phyloP scores from a whole-genome alignment of 257 asterid species.

The Penstemon newberryi region DNA sequence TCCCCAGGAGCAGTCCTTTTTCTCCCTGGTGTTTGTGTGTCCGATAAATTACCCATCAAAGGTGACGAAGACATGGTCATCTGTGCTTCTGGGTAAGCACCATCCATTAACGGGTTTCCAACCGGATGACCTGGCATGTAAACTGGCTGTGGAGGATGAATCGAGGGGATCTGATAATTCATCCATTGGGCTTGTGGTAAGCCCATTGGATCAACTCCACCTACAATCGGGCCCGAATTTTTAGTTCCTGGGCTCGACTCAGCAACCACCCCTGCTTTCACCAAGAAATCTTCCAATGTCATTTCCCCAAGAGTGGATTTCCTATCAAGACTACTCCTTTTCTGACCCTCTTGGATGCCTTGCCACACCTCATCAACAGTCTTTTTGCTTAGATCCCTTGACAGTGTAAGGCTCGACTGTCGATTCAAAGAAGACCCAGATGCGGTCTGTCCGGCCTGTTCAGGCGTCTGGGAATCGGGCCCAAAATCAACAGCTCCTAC shows the following conservation, averaged over 20 bases:
- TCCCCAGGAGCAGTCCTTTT: slow-evolving; percentile 73
- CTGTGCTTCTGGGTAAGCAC: slow-evolving; percentile 44
- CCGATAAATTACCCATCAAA: slow-evolving; percentile 51
- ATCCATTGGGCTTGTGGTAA: slow-evolving; percentile 70
- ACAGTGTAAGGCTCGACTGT: slow-evolving; percentile 48
- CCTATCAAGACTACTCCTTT: slow-evolving; percentile 51
- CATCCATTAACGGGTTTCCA: slow-evolving; percentile 46
- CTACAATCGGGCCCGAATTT: slow-evolving; percentile 34
- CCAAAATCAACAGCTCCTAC: slow-evolving; percentile 38
- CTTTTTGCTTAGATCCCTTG: slow-evolving; percentile 76
- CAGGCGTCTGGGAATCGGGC: slow-evolving; percentile 32
- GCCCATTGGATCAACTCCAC: slow-evolving; percentile 40
- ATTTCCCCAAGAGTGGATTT: slow-evolving; percentile 75
- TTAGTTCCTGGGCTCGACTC: slow-evolving; percentile 44
- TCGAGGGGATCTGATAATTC: slow-evolving; percentile 51
- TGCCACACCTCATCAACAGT: slow-evolving; percentile 98
- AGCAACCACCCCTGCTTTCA: slow-evolving; percentile 89
- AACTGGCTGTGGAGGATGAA: slow-evolving; percentile 44
- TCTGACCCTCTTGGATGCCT: slow-evolving; percentile 72
- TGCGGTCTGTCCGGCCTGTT: slow-evolving; percentile 23
- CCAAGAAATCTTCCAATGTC: slow-evolving; percentile 90
- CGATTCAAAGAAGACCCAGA: slow-evolving; percentile 40
- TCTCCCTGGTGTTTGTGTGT: slow-evolving; percentile 61
- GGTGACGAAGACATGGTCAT: slow-evolving; percentile 48
- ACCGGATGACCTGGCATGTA: slow-evolving; percentile 43